Conservation (phyloP, 2,329 filamentous ascomycete species). For the Podosphaera fusca region DNA sequence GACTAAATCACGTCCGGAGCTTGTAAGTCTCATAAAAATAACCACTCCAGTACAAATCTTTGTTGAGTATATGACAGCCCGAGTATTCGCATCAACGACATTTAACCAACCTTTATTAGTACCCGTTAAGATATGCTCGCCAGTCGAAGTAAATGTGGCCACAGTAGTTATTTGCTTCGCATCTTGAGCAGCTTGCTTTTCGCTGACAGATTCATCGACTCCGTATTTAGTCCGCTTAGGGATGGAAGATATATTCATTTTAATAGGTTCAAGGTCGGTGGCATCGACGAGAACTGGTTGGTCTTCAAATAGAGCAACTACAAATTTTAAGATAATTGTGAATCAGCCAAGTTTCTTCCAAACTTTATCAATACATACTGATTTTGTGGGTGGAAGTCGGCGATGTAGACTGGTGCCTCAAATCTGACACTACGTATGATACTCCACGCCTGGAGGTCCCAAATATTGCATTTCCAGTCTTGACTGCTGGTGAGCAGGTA, state of each 20-base stretch:
- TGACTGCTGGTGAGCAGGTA: slow-evolving; percentile 85
- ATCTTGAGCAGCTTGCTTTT: slow-evolving; percentile 78
- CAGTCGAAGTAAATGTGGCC: slow-evolving; percentile 64
- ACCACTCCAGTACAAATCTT: slow-evolving; percentile 74
- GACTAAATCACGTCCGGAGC: slow-evolving; percentile 66
- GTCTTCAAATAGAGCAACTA: slow-evolving; percentile 83
- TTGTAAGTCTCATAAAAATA: slow-evolving; percentile 63
- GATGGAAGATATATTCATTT: slow-evolving; percentile 57
- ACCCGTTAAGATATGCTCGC: slow-evolving; percentile 73
- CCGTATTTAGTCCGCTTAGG: slow-evolving; percentile 53
- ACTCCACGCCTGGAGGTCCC: slow-evolving; percentile 61
- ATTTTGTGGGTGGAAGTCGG: slow-evolving; percentile 78
- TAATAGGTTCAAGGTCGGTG: slow-evolving; percentile 42
- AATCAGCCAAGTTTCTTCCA: slow-evolving; percentile 1
- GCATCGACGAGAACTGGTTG: slow-evolving; percentile 75
- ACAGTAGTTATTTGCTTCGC: slow-evolving; percentile 89
- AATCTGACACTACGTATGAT: slow-evolving; percentile 66
- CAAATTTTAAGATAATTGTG: slow-evolving; percentile 48
- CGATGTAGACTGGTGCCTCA: slow-evolving; percentile 82
- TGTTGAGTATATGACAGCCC: slow-evolving; percentile 69
- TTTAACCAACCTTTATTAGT: slow-evolving; percentile 95
- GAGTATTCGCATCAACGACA: slow-evolving; percentile 65
- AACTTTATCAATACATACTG: slow-evolving; percentile 32
- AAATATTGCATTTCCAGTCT: slow-evolving; percentile 89
- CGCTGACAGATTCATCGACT: slow-evolving; percentile 43